These are phyloP conservation scores for Lachnellula hyalina DNA, from an alignment of 2,329 filamentous ascomycete species.

Conservation along the genomic window DNA sequence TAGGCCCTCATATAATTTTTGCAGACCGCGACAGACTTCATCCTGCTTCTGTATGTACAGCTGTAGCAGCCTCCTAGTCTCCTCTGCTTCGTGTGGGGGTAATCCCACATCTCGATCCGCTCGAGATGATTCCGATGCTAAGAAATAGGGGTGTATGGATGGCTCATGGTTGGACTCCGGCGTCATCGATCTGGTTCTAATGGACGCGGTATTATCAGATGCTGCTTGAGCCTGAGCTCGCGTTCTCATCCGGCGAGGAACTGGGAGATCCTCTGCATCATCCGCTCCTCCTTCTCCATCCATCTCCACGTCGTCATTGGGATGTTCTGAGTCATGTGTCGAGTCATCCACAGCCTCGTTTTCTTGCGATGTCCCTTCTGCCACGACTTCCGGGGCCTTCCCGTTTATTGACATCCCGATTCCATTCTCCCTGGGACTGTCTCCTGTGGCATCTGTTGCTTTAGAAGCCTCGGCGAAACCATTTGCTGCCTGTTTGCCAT, in stretches of 20 bases:
- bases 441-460: not conserved
- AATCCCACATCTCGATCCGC: slow-evolving; percentile 68
- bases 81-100: slow-evolving; percentile 69
- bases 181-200: slow-evolving; percentile 31
- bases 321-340: not conserved
- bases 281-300: slow-evolving; percentile 26
- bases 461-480: not conserved
- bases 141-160: slow-evolving; percentile 71
- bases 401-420: not conserved
- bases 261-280: slow-evolving; percentile 37
- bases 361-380: not conserved
- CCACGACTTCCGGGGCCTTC: not conserved
- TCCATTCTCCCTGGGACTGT: not conserved
- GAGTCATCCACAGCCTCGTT: slow-evolving; percentile 6
- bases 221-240: slow-evolving; percentile 45
- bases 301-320: slow-evolving; percentile 8
- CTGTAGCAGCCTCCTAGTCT: slow-evolving; percentile 67
- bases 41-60: slow-evolving; percentile 83
- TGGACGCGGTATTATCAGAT: slow-evolving; percentile 31
- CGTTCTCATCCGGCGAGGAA: slow-evolving; percentile 49
- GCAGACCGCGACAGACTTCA: slow-evolving; percentile 68
- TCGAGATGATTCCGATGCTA: slow-evolving; percentile 55
- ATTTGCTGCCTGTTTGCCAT: slow-evolving; percentile 1
- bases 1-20: slow-evolving; percentile 64
- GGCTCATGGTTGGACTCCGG: slow-evolving; percentile 44